Evolutionary conservation across 345 rosid species (phyloP), one percentile per base, ranked within the genome.

Genomic region (Eucalyptus decipiens): DNA sequence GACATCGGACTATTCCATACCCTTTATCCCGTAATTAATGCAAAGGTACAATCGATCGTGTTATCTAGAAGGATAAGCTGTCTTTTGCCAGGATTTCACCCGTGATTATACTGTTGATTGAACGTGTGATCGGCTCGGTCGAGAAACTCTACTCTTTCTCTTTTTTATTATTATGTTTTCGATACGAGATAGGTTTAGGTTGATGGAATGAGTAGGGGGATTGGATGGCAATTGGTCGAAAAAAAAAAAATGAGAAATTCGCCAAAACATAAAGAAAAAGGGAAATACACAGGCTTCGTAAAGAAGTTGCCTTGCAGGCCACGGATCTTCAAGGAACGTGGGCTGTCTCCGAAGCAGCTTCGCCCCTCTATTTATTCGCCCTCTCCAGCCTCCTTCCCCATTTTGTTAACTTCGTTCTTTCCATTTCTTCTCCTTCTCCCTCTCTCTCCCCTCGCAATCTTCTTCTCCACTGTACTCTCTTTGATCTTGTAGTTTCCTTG

Each of bases 221-320:
- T 11, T 37, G 23, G 47, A 37, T 19, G 28, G 47, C 43, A 21
- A 10, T 21, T 37, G 40, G 30, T 40, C 4, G 83, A 76, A 76
- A 40, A 37, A 21, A 21, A 76, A 76, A 0, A 40, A 37, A 76
- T 37, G 21, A 40, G 83, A 21, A 37, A 76, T 11, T 34, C 67
- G 8, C 3, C 10, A 1, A 54, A 86, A 37, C 37, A 56, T 5
- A 8, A 37, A 4, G 9, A 21, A 52, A 8, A 32, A 24, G 47
- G 23, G 62, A 48, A 86, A 83, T n/a, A 21, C 24, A 45, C 26
- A 12, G 92, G 92, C 94, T 95, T 96, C 92, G 89, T 88, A 45
- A 88, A 88, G 80, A 86, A 92, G 90, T 90, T 95, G 94, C 92
- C 98, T 94, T 96, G 95, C 91, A 69, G 92, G 90, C 92, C 90